A percentile compares a stretch with the other conserved stretches of the same genome.
Conservation (phyloP, 2,329 filamentous ascomycete genomes). For the Ophiostoma ips region DNA sequence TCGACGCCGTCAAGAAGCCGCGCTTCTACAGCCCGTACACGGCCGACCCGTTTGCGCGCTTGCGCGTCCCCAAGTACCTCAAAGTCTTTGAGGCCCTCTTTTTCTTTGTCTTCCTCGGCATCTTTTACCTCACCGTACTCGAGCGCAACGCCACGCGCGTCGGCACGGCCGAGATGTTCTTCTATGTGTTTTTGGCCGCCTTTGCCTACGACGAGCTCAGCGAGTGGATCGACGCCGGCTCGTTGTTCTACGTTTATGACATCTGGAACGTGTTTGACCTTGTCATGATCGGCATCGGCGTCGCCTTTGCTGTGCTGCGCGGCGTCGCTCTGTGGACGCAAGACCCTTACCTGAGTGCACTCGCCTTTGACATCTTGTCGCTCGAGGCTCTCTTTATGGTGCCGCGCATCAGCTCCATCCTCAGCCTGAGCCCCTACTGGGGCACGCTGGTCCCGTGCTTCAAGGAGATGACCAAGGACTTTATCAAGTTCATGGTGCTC, state of each 20-base stretch:
- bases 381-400: constrained; percentile 84
- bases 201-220: constrained; percentile 81
- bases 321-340: constrained; percentile 50
- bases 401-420: constrained; percentile 72
- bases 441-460: constrained; percentile 79
- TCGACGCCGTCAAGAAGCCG: constrained; percentile 60
- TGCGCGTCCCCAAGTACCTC: constrained; percentile 69
- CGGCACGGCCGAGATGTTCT: constrained; percentile 50
- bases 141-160: constrained; percentile 53
- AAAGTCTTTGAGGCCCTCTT: constrained; percentile 76
- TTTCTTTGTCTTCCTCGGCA: constrained; percentile 58
- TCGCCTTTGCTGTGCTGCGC: constrained; percentile 36
- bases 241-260: constrained; percentile 71
- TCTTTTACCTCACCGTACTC: constrained; percentile 81
- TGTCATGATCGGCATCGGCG: constrained; percentile 57
- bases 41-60: constrained; percentile 59
- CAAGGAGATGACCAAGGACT: constrained; percentile 90
- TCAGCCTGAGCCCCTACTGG: constrained; percentile 82
- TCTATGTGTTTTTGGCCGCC: constrained; percentile 77
- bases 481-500: constrained; percentile 64
- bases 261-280: constrained; percentile 68
- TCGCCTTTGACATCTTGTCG: constrained; percentile 78
- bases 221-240: constrained; percentile 74
- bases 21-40: constrained; percentile 57
- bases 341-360: constrained; percentile 51